A percentile compares a stretch with the other conserved stretches of the same genome.
phyloP scores from a whole-genome alignment of 495 filamentous ascomycete species.

The Tuber magnatum region DNA sequence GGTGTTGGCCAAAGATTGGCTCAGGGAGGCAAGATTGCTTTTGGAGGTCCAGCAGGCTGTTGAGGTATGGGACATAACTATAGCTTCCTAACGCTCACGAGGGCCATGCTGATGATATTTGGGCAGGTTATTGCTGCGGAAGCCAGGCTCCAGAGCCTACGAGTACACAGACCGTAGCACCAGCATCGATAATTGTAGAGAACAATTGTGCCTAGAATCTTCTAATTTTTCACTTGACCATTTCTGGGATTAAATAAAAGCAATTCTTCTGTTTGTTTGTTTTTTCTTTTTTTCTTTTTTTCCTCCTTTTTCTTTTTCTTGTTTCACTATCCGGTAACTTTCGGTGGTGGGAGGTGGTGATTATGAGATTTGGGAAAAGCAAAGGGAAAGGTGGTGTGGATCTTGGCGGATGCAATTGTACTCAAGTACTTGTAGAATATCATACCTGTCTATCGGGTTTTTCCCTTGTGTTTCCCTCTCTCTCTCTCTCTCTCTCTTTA shows the following conservation, averaged over 20 bases:
- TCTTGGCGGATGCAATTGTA: background rate
- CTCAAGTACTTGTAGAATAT: conserved; percentile 19
- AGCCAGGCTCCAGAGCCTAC: conserved; percentile 56
- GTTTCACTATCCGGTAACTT: conserved; percentile 4
- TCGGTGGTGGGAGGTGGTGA: background rate
- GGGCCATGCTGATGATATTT: conserved; percentile 17
- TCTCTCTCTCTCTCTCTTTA: background rate
- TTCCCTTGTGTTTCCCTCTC: background rate
- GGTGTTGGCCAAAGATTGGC: conserved; percentile 85
- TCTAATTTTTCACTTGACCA: conserved; percentile 13
- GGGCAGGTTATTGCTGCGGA: conserved; percentile 41
- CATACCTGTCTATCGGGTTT: conserved; percentile 11
- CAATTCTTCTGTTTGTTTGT: background rate
- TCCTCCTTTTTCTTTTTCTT: background rate
- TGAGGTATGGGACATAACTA: conserved; percentile 58
- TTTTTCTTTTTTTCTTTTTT: background rate
- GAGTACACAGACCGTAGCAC: conserved; percentile 46
- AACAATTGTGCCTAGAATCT: conserved; percentile 33
- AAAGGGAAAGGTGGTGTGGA: background rate
- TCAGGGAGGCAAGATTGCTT: conserved; percentile 76
- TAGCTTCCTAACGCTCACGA: conserved; percentile 6
- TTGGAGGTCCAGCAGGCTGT: conserved; percentile 93
- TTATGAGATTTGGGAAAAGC: background rate
- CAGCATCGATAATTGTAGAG: background rate
- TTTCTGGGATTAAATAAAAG: conserved; percentile 29